Evolutionary conservation across 192 early-diverging fungal genomes (phyloP), one percentile per base, ranked within the genome.

Genomic region (Umbelopsis ramanniana): DNA sequence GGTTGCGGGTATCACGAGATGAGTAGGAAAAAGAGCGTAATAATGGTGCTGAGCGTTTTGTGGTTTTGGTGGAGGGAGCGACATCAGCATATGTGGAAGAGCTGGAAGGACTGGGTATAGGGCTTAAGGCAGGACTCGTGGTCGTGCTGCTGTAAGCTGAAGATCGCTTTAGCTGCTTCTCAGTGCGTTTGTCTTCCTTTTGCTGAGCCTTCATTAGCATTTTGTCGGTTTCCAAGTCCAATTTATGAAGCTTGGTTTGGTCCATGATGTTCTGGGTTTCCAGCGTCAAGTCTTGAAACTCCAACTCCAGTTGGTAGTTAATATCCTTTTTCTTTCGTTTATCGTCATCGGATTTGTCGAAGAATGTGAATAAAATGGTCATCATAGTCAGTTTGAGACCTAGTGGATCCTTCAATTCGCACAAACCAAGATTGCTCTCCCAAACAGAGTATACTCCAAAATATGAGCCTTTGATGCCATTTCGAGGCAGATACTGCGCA

Each of bases 261-360:
- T 63, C 57, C 57, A 63, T 63, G 11, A n/a, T 63, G 3, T 63
- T 9, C 57, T 17, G 57, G 17, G 29, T 37, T 63, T 63, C 57
- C 26, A 63, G 7, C 0, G 57, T 22, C 26, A 63, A 19, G 26
- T 63, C 53, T 26, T 54, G 26, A 54, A 54, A 54, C 9, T 54
- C 57, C 33, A 63, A 6, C 33, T 63, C 57, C 23, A 63, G 33
- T 19, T 35, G 29, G 37, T 63, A 37, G 33, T 37, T 29, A n/a
- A n/a, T n/a, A 33, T 63, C 57, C 57, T 63, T 37, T 37, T 54
- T 54, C 23, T 26, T 8, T 14, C 57, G 57, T 35, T 33, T 63
- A 4, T 63, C 57, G 33, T 72, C 71, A 66, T 72, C 71, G 3
- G 60, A 17, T 40, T 72, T 72, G 35, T 72, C 71, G 9, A 72